phyloP scores from a whole-genome alignment of 805 yeast genomes.

The Blastobotrys parvus region DNA sequence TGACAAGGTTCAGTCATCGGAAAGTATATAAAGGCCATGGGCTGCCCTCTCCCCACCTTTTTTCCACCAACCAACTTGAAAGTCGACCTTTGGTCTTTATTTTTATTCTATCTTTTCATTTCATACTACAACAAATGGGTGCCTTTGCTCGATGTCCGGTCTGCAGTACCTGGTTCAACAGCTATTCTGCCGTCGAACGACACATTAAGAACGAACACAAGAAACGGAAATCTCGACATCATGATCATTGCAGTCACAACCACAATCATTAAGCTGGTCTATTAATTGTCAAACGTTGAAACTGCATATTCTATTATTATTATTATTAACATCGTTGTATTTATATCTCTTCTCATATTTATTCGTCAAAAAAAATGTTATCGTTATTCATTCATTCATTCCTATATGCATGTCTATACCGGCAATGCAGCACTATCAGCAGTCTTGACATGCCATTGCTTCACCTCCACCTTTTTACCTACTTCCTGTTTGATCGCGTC shows the following conservation, averaged over 20 bases:
- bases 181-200: not conserved
- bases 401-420: not conserved
- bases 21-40: too few relatives aligned
- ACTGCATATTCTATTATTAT: too few relatives aligned
- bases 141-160: not conserved
- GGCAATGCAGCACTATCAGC: slow-evolving; percentile 63
- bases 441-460: slow-evolving; percentile 52
- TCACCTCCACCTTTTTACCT: slow-evolving; percentile 36
- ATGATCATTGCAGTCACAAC: not conserved
- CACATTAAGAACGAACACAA: not conserved
- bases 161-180: not conserved
- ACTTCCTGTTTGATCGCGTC: slow-evolving; percentile 44
- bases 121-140: not conserved
- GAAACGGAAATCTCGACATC: not conserved
- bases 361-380: too few relatives aligned
- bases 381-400: too few relatives aligned
- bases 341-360: not conserved
- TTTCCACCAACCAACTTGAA: too few relatives aligned
- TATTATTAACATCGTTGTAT: not conserved
- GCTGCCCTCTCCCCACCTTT: too few relatives aligned
- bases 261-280: not conserved
- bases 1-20: too few relatives aligned
- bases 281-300: too few relatives aligned
- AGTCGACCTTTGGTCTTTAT: too few relatives aligned
- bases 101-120: not conserved